These are phyloP conservation scores for Pythium volutum DNA, from an alignment of 352 stramenopile genomes.

Conservation along the genomic window DNA sequence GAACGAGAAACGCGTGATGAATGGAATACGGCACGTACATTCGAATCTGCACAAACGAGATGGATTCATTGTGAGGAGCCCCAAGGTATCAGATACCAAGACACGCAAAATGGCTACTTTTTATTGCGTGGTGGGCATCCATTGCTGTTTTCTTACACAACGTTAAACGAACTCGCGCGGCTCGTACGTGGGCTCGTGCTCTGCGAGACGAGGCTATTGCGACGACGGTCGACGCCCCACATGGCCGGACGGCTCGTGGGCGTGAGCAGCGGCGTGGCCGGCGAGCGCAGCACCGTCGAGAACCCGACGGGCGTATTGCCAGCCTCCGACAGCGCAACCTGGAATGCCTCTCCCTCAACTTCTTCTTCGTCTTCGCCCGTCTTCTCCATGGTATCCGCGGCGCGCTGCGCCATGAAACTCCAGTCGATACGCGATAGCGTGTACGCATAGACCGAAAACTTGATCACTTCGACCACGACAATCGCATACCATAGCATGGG, in stretches of 20 bases:
- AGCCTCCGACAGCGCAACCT: conserved; percentile 36
- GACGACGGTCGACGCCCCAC: conserved; percentile 47
- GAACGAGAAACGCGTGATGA: no score
- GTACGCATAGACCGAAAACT: conserved; percentile 36
- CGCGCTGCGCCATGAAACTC: conserved; percentile 37
- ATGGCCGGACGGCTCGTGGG: conserved; percentile 44
- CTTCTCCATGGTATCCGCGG: conserved; percentile 40
- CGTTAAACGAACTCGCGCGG: conserved; percentile 31
- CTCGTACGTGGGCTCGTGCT: conserved; percentile 18
- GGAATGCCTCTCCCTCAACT: conserved; percentile 26
- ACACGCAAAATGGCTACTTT: no score
- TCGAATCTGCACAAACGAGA: no score
- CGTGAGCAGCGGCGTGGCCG: conserved; percentile 50
- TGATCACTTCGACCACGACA: conserved; percentile 44
- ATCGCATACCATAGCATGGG: conserved; percentile 44
- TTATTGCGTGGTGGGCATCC: no score
- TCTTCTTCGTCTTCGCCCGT: conserved; percentile 35
- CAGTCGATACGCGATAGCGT: conserved; percentile 41
- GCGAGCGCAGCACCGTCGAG: conserved; percentile 42
- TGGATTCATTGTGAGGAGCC: no score
- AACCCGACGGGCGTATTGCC: conserved; percentile 55
- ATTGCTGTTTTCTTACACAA: no score
- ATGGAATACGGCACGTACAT: no score
- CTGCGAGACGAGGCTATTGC: conserved; percentile 20
- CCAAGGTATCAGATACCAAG: no score